phyloP scores from a whole-genome alignment of 306 rosid species.

The Prinsepia uniflora region DNA sequence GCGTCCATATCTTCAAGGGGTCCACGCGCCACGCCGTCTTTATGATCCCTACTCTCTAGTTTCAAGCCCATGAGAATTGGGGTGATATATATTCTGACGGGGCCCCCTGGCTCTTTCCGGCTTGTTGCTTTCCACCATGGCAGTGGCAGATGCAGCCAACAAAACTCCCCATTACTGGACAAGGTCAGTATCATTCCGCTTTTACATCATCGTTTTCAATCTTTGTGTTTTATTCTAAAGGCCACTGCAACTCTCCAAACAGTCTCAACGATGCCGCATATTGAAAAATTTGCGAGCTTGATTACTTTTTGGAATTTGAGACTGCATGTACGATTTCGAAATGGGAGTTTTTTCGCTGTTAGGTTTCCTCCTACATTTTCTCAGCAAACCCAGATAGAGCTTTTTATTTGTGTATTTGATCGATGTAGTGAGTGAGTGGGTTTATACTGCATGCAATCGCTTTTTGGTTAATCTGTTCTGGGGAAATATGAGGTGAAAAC shows the following conservation, averaged over 20 bases:
- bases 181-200: background rate
- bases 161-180: too few species aligned
- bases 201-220: too few species aligned
- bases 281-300: background rate
- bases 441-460: background rate
- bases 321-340: background rate
- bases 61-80: background rate
- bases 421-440: background rate
- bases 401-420: background rate
- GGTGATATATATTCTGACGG: background rate
- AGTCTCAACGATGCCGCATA: background rate
- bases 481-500: background rate
- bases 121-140: background rate
- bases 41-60: background rate
- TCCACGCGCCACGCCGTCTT: background rate
- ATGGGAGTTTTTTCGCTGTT: background rate
- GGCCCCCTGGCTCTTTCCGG: background rate
- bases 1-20: background rate
- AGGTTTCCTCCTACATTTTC: background rate
- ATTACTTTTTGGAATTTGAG: background rate
- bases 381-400: background rate
- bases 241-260: background rate
- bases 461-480: background rate
- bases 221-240: too few species aligned
- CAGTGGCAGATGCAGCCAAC: background rate